phyloP scores from a whole-genome alignment of 2,329 filamentous ascomycete species.

The Alternaria tenuissima region DNA sequence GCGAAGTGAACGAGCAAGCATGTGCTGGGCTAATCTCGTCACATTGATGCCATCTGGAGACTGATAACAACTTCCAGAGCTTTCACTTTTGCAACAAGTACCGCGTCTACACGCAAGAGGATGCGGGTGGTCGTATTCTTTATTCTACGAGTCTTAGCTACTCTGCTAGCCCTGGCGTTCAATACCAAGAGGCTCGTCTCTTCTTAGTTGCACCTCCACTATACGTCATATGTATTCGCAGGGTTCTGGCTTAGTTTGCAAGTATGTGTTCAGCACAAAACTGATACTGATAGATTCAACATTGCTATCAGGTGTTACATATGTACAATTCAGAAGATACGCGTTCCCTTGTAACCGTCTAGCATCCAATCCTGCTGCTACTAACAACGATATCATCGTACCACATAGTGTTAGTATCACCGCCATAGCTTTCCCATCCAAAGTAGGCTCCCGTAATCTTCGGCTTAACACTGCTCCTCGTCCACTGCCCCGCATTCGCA shows the following conservation, averaged over 20 bases:
- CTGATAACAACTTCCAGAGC: not conserved
- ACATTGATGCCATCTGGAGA: not conserved
- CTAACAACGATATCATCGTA: constrained; percentile 66
- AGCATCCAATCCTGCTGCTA: constrained; percentile 60
- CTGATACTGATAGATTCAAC: not conserved
- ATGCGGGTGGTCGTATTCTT: not conserved
- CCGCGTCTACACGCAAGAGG: not conserved
- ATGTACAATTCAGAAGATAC: not conserved
- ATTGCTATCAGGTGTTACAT: not conserved
- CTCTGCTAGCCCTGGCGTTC: not conserved
- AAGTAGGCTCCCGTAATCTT: constrained; percentile 66
- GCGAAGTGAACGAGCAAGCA: not conserved
- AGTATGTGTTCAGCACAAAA: not conserved
- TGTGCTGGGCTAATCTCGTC: not conserved
- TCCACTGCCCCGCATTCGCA: constrained; percentile 63
- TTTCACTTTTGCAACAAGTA: not conserved
- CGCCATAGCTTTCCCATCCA: constrained; percentile 70
- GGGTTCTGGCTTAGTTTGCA: not conserved
- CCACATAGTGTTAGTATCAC: constrained; percentile 68
- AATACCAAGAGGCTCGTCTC: not conserved
- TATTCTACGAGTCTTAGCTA: not conserved
- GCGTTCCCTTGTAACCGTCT: constrained; percentile 1
- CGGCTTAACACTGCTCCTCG: constrained; percentile 59
- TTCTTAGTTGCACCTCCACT: not conserved
- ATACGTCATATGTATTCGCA: not conserved